Base-by-base conservation (phyloP, 208 protist genomes). In the Trypanosoma cruzi region DNA sequence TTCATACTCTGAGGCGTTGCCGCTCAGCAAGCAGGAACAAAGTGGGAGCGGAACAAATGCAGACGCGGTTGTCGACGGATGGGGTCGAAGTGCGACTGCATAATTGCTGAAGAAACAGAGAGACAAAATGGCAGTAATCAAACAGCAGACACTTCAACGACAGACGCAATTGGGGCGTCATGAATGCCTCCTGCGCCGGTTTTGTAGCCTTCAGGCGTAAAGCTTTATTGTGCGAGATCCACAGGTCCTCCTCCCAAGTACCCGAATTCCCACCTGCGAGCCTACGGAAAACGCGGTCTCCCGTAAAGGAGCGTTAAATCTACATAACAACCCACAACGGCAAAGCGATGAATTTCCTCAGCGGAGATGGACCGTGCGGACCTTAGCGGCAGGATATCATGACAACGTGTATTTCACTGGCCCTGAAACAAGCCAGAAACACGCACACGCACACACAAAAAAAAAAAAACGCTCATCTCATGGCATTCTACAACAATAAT, bases 301-400 rank as follows among this genome's bases (percentile, higher is more conserved):
- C 36, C 52, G 31, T 56, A 53, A 18, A 26, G 13, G 11, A 48
- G 24, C n/a, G 37, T 56, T 18, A 42, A 29, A 58, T 64, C 34
- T 6, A 66, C 59, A 53, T 54, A 32, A 40, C 68, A 73, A 18
- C 68, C 68, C 22, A 64, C 46, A 7, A 73, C 68, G 13, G 68
- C 68, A 60, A 61, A 73, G 14, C 37, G 32, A 32, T 73, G 46
- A 34, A 56, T 32, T 14, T 64, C 49, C 36, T 7, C 36, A 44
- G 53, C 32, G 14, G 49, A 54, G 24, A 64, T 4, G 18, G 2
- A 31, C 28, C 37, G 53, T n/a, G 22, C 2, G 8, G 28, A 49
- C 18, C 0, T 61, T 22, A 64, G 28, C 20, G 68, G 56, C 8
- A 56, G 34, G 36, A 73, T 46, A 22, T 40, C 57, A 16, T 64